A percentile compares a stretch with the other conserved stretches of the same genome.
Evolutionary conservation across 805 yeast species (phyloP).

Genomic region (Myxozyma mucilagina): DNA sequence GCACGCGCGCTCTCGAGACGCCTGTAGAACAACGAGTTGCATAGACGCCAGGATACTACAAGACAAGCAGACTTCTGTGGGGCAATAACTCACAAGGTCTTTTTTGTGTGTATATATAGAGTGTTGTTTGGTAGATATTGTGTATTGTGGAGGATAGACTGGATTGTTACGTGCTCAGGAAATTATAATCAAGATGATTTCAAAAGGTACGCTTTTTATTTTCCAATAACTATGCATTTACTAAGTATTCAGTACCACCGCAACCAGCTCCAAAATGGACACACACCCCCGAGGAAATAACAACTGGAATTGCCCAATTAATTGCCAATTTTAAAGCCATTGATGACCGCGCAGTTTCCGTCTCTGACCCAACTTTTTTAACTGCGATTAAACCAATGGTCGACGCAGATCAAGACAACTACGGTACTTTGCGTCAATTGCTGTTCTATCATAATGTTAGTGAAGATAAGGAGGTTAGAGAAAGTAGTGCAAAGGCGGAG

Average conservation of each 20-base stretch:
- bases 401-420: slow-evolving; percentile 51
- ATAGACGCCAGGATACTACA: too few species aligned
- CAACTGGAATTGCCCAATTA: slow-evolving; percentile 46
- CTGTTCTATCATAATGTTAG: slow-evolving; percentile 76
- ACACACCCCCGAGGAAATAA: slow-evolving; percentile 54
- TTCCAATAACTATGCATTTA: not conserved
- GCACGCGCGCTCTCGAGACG: too few species aligned
- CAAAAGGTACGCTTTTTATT: not conserved
- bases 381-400: slow-evolving; percentile 57
- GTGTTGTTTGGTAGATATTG: not conserved
- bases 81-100: too few species aligned
- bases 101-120: too few species aligned
- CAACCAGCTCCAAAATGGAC: slow-evolving; percentile 56
- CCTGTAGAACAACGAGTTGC: too few species aligned
- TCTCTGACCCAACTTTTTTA: slow-evolving; percentile 57
- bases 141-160: too few species aligned
- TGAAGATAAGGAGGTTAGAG: slow-evolving; percentile 61
- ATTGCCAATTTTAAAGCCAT: slow-evolving; percentile 48
- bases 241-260: slow-evolving; percentile 35
- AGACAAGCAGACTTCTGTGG: too few species aligned
- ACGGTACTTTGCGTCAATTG: slow-evolving; percentile 51
- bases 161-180: not conserved
- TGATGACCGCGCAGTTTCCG: slow-evolving; percentile 56
- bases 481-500: slow-evolving; percentile 67
- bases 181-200: not conserved